These are phyloP conservation scores for Platanthera zijinensis DNA, from an alignment of 106 monocot genomes.

Conservation along the genomic window DNA sequence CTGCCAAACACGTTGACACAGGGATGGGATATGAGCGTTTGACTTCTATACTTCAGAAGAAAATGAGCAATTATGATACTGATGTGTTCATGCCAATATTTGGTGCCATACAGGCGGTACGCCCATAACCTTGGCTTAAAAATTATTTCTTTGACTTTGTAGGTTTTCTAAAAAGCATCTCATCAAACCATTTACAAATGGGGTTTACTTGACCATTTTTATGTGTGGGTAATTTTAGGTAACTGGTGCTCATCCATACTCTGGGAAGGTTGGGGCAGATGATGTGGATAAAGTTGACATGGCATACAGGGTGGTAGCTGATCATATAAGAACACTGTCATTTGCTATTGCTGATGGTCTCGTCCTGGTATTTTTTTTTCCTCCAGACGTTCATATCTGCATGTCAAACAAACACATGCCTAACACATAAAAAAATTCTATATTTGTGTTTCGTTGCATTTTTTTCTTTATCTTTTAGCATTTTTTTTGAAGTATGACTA, in stretches of 20 bases:
- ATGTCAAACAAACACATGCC: neutral
- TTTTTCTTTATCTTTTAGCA: neutral
- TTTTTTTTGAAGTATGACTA: no score
- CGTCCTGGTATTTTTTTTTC: slow-evolving; percentile 50
- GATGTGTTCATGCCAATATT: slow-evolving; percentile 88
- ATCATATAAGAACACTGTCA: slow-evolving; percentile 90
- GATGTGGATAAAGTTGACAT: slow-evolving; percentile 84
- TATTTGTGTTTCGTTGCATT: neutral
- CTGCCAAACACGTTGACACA: slow-evolving; percentile 89
- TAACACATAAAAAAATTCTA: neutral
- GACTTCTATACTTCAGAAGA: slow-evolving; percentile 85
- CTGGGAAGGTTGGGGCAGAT: slow-evolving; percentile 69
- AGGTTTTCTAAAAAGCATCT: neutral
- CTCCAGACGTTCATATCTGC: neutral
- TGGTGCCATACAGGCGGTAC: slow-evolving; percentile 78
- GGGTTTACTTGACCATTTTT: neutral
- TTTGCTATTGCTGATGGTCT: slow-evolving; percentile 97
- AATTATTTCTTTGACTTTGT: neutral
- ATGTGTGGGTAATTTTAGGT: slow-evolving; percentile 23
- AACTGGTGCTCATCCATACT: slow-evolving; percentile 64
- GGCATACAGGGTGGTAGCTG: slow-evolving; percentile 93
- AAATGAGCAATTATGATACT: slow-evolving; percentile 97
- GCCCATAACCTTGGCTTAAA: neutral
- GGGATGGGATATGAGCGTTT: slow-evolving; percentile 91
- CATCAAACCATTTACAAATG: neutral